Evolutionary conservation across 768 basidiomycete species (phyloP), one percentile per base, ranked within the genome.

Genomic region (Leccinum rimulosum): DNA sequence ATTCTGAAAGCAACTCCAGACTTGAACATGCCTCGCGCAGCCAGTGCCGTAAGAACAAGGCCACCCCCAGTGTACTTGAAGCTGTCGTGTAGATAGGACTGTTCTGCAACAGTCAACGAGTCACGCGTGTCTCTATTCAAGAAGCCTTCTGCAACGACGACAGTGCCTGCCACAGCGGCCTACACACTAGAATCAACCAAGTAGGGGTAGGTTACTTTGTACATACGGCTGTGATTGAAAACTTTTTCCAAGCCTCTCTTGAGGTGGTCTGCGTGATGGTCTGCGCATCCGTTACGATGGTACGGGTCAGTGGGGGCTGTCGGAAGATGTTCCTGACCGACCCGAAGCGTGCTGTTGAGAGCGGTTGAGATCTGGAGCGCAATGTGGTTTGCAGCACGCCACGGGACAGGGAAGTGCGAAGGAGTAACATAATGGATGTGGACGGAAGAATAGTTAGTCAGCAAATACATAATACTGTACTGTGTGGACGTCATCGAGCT

Each of bases 11-110:
- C 83, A 50, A 82, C 68, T 2, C 91, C 87, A 56, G 83, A 83
- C 63, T 74, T 82, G 74, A 91, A 93, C 75, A 93, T 77, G 51
- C 84, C 75, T n/a, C 89, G 84, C 3, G 93, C 93, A n/a, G 84
- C 85, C 14, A 87, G 69, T 1, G 93, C 92, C 1, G 91, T 93
- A 36, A 93, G 72, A 3, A 78, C 78, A 27, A 95, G 83, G 1
- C 93, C 93, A 50, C 81, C 88, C 11, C 88, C 93, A 6, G 92
- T 91, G 66, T 93, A 95, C 67, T 83, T 85, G 80, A 93, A 94
- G 57, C 82, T 87, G 40, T 87, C 84, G 65, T 94, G 83, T 4
- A 94, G 77, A 67, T 89, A 84, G 11, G 82, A 82, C 57, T 79
- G 84, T 72, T 94, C 91, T 0, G 79, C 77, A 0, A 71, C 56